Evolutionary conservation across 495 filamentous ascomycete species (phyloP), one percentile per base, ranked within the genome.

Genomic region (Daldinia caldariorum): DNA sequence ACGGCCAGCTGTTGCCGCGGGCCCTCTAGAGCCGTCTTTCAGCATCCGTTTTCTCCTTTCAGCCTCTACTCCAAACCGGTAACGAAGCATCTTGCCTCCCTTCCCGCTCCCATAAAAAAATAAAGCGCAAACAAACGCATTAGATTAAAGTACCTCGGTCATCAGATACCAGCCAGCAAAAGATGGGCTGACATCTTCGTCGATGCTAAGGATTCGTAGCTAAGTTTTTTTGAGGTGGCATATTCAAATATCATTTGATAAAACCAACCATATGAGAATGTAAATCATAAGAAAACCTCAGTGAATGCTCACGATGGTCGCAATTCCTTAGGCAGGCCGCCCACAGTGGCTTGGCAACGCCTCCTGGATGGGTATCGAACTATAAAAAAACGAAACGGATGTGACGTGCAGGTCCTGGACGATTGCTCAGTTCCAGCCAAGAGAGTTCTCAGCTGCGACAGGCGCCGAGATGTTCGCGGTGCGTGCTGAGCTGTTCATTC

Each of bases 361-460:
- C 74, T 76, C 69, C 73, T 76, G 73, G 73, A 79, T 78, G 82
- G 83, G 82, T 84, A 84, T 84, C 82, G 81, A 83, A 84, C 80
- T 77, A 76, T 78, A 81, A 75, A 71, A 73, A 76, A 67, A 75
- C 67, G 67, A 75, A 76, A 76, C 69, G 70, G 69, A 67, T 78
- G 67, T 69, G 70, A 70, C 67, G 66, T 71, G 75, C 67, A 66
- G 63, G 58, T 69, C 71, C 65, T 77, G 59, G 71, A 61, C 60
- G 56, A 69, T 67, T 31, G 59, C 81, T 87, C 87, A 99, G 83
- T 97, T 97, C 95, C 95, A 99, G 69, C 95, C 95, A 67, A 99
- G 87, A 58, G 93, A 97, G 83, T 99, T 99, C 84, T 97, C 95
- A 45, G 94, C 92, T 85, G 94, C 96, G 64, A 99, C 92, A 4